These are phyloP conservation scores for Prunus mume DNA, from an alignment of 306 rosid genomes.

Conservation along the genomic window DNA sequence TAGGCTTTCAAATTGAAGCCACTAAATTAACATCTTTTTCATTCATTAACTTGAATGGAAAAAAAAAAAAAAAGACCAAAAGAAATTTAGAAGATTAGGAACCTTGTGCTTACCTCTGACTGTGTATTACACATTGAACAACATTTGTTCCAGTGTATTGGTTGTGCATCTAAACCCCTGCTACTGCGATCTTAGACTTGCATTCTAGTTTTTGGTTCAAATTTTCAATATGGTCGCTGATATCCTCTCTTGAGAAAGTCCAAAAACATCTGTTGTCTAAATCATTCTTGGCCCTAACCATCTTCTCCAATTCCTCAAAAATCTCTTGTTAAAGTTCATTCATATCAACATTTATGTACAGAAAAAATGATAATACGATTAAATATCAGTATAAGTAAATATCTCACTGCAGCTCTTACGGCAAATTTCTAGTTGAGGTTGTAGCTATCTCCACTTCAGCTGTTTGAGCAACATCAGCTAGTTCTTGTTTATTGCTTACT, in stretches of 20 bases:
- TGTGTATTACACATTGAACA: conserved; percentile 25
- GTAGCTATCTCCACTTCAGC: not conserved
- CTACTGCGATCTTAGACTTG: conserved; percentile 31
- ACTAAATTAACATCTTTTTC: no score
- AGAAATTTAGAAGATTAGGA: not conserved
- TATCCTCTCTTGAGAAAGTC: conserved; percentile 24
- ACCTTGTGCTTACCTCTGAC: conserved; percentile 22
- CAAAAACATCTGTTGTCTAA: conserved; percentile 19
- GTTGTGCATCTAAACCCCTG: conserved; percentile 27
- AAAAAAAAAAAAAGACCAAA: not conserved
- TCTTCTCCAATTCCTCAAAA: conserved; percentile 20
- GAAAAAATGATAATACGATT: not conserved
- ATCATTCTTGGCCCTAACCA: conserved; percentile 17
- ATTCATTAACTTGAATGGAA: not conserved
- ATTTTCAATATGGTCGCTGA: not conserved
- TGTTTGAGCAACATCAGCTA: not conserved
- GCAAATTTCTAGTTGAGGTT: conserved; percentile 4
- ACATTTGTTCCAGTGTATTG: conserved; percentile 19
- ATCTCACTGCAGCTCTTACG: conserved; percentile 28
- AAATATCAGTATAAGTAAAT: not conserved
- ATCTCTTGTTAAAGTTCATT: conserved; percentile 15
- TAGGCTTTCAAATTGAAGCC: no score
- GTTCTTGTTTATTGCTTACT: no score
- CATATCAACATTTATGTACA: not conserved
- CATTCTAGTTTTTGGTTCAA: conserved; percentile 3